Evolutionary conservation across 2,329 filamentous ascomycete genomes (phyloP), one percentile per base, ranked within the genome.

Genomic region (Botrytis tulipae): DNA sequence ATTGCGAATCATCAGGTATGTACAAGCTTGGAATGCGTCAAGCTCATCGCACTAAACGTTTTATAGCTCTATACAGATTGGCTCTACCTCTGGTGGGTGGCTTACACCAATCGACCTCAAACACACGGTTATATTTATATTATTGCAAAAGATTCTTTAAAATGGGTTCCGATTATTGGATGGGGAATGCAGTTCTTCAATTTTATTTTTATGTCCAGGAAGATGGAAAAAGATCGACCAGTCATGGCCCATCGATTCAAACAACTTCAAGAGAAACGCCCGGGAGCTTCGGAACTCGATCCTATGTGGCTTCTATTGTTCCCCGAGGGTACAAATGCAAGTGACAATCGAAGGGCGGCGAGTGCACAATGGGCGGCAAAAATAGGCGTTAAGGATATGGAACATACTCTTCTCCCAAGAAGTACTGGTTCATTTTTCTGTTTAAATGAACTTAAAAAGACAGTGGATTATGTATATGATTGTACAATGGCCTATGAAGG

Each of bases 401-500:
- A 92, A 79, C 93, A 97, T 80, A 82, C 92, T 72, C 86, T 97
- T 77, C 83, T 97, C 3, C 94, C 94, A 1, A 87, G 94, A 70
- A 94, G 92, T 81, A 96, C 93, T 0, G 94, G 94, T 67, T 88
- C 92, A 75, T 92, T 89, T 76, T 97, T 94, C 80, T 95, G 92
- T 78, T 83, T 97, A 61, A 90, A 91, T 75, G 91, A 97, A 82
- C 84, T 97, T 22, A 89, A 89, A 78, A 88, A 87, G 14, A 91
- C 91, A 0, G 89, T 95, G 0, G 92, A 96, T 18, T 97, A 93
- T 83, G 85, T 97, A 0, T 97, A 97, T 78, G 94, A 97, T 83
- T 98, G 95, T 82, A 98, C 96, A 0, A 91, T 99, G 73, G 95
- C 94, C 7, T 99, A 99, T 80, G 95, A 98, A 83, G 95, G 96